phyloP scores from a whole-genome alignment of 2,329 filamentous ascomycete genomes.

The Colletotrichum sp. region DNA sequence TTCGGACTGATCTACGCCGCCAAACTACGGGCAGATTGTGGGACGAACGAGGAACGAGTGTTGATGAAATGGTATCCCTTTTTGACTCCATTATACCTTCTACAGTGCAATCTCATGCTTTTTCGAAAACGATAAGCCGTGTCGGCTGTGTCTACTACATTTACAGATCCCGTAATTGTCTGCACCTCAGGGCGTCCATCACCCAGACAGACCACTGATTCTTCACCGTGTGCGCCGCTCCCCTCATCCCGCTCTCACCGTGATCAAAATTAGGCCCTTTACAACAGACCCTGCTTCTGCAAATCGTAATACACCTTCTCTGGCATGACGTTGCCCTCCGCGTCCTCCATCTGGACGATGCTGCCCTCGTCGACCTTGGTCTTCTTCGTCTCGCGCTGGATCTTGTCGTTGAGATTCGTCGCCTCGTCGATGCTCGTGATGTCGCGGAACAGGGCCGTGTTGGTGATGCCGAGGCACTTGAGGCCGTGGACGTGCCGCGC shows the following conservation, averaged over 20 bases:
- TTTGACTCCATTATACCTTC: not conserved
- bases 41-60: not conserved
- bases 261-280: conserved; percentile 25
- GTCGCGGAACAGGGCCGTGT: conserved; percentile 89
- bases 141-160: not conserved
- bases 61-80: not conserved
- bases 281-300: conserved; percentile 88
- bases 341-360: conserved; percentile 98
- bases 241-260: not conserved
- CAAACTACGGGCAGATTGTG: not conserved
- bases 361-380: conserved; percentile 78
- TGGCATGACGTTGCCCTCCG: conserved; percentile 97
- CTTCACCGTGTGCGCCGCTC: not conserved
- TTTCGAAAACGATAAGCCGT: not conserved
- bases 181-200: not conserved
- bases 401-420: conserved; percentile 88
- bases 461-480: conserved; percentile 92
- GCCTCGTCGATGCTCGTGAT: conserved; percentile 94
- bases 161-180: not conserved
- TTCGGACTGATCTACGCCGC: not conserved
- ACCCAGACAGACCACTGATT: not conserved
- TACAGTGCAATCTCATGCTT: not conserved
- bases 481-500: conserved; percentile 90
- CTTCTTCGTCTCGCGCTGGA: conserved; percentile 84
- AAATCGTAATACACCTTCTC: conserved; percentile 98